Evolutionary conservation across 352 stramenopile species (phyloP).

Genomic region (Phytophthora palmivora): DNA sequence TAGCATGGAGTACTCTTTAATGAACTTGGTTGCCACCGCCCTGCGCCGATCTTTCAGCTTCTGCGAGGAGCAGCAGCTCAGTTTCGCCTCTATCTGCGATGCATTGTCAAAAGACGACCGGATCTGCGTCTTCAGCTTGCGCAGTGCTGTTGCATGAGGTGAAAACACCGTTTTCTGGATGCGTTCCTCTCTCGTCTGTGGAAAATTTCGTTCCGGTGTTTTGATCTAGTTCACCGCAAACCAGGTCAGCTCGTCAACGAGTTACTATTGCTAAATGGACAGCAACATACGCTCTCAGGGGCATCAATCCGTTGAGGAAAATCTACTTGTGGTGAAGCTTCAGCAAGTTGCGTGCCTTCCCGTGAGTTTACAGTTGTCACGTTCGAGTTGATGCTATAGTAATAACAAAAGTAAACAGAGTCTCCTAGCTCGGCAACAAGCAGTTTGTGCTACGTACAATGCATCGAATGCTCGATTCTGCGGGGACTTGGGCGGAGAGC

Average conservation of each 20-base stretch:
- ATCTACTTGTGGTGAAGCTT: constrained; percentile 78
- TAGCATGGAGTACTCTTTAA: constrained; percentile 86
- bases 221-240: constrained; percentile 63
- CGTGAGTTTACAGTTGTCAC: constrained; percentile 59
- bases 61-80: constrained; percentile 66
- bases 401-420: constrained; percentile 7
- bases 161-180: constrained; percentile 79
- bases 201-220: constrained; percentile 60
- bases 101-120: constrained; percentile 56
- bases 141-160: constrained; percentile 62
- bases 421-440: neutral
- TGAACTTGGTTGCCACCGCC: constrained; percentile 72
- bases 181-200: constrained; percentile 65
- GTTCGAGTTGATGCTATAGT: constrained; percentile 58
- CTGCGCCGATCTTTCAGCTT: constrained; percentile 70
- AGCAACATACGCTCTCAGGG: constrained; percentile 54
- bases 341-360: constrained; percentile 81
- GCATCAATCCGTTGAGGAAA: constrained; percentile 81
- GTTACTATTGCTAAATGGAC: neutral
- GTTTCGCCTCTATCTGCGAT: constrained; percentile 48
- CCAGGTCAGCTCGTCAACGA: constrained; percentile 1
- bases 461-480: constrained; percentile 30
- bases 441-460: constrained; percentile 18
- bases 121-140: constrained; percentile 57
- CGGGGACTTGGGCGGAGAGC: constrained; percentile 62